phyloP scores from a whole-genome alignment of 2,329 filamentous ascomycete genomes.

The Coleophoma cylindrospora region DNA sequence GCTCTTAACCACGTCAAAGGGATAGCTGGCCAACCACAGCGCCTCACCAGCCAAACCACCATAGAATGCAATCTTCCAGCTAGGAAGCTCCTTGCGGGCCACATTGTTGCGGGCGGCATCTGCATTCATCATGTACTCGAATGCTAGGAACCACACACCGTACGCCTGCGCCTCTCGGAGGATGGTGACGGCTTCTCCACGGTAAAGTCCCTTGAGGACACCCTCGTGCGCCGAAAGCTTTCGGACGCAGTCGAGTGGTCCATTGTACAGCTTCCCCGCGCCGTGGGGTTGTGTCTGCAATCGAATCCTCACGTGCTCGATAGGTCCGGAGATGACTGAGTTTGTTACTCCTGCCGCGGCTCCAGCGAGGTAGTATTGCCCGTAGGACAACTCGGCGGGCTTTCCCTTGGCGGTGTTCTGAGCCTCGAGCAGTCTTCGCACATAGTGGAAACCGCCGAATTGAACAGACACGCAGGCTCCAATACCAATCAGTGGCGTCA shows the following conservation, averaged over 20 bases:
- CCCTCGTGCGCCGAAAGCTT: conserved; percentile 69
- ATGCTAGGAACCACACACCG: conserved; percentile 89
- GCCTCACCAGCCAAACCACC: conserved; percentile 91
- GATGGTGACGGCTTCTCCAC: conserved; percentile 81
- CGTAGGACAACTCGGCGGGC: conserved; percentile 59
- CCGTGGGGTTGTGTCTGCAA: conserved; percentile 96
- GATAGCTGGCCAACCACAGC: conserved; percentile 90
- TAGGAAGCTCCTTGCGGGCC: conserved; percentile 71
- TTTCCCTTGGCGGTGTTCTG: conserved; percentile 51
- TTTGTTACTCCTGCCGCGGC: conserved; percentile 93
- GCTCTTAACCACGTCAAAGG: conserved; percentile 96
- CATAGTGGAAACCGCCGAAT: conserved; percentile 94
- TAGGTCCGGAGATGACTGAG: conserved; percentile 80
- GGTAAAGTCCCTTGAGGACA: conserved; percentile 71
- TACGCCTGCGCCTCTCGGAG: conserved; percentile 91
- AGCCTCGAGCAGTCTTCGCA: conserved; percentile 78
- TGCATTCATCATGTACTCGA: conserved; percentile 93
- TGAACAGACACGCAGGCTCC: conserved; percentile 98
- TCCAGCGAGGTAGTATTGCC: conserved; percentile 84
- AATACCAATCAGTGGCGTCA: conserved; percentile 92
- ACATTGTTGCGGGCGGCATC: conserved; percentile 76
- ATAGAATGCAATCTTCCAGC: conserved; percentile 84
- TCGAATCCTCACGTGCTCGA: conserved; percentile 95
- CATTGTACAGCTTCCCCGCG: conserved; percentile 68
- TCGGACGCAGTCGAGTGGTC: conserved; percentile 84